These are phyloP conservation scores for Colletotrichum tabaci DNA, from an alignment of 2,329 filamentous ascomycete species.

Conservation along the genomic window DNA sequence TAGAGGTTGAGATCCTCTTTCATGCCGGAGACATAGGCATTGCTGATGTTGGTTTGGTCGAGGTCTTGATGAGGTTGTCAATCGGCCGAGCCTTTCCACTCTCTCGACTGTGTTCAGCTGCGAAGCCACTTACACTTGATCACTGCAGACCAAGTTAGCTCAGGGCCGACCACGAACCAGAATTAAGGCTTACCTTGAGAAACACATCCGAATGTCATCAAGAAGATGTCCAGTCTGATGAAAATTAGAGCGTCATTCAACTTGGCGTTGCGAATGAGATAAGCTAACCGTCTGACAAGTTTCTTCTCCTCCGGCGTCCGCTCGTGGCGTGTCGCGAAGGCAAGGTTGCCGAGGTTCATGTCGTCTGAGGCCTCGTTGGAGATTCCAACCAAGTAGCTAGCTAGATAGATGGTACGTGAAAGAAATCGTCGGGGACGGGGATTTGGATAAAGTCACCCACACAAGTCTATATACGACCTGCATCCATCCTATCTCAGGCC, in stretches of 20 bases:
- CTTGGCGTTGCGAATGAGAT: neutral
- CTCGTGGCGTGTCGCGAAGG: slow-evolving; percentile 39
- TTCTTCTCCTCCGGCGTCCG: slow-evolving; percentile 35
- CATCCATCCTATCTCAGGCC: neutral
- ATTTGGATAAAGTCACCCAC: neutral
- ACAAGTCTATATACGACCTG: slow-evolving; percentile 8
- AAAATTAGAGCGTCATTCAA: neutral
- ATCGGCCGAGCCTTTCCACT: neutral
- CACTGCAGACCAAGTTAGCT: slow-evolving; percentile 32
- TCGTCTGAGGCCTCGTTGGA: slow-evolving; percentile 1
- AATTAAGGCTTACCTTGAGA: slow-evolving; percentile 36
- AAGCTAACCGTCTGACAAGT: slow-evolving; percentile 23
- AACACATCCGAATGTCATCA: slow-evolving; percentile 44
- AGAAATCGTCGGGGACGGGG: neutral
- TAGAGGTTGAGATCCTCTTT: slow-evolving; percentile 62
- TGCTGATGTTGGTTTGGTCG: slow-evolving; percentile 57
- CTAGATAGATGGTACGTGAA: neutral
- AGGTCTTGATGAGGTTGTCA: slow-evolving; percentile 43
- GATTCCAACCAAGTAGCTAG: neutral
- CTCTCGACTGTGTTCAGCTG: neutral
- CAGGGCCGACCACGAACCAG: neutral
- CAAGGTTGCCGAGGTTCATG: slow-evolving; percentile 35
- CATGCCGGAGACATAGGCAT: slow-evolving; percentile 65
- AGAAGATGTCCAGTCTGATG: slow-evolving; percentile 38
- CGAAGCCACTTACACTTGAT: slow-evolving; percentile 40